phyloP scores from a whole-genome alignment of 73 alveolate genomes.

The Paramecium primaurelia region DNA sequence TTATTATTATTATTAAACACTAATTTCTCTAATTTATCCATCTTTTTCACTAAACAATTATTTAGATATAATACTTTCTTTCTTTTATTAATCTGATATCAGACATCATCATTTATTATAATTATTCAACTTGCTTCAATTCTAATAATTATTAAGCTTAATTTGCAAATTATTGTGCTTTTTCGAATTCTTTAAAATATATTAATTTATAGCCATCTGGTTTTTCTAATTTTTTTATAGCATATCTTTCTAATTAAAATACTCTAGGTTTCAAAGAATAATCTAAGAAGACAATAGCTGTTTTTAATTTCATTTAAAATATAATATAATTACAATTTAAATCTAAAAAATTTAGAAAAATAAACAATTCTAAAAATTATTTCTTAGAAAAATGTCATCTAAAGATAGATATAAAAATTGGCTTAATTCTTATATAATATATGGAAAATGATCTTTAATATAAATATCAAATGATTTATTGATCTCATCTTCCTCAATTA shows the following conservation, averaged over 20 bases:
- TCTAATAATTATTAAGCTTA: not conserved
- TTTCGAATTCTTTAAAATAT: not conserved
- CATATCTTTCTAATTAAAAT: not conserved
- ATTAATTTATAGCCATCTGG: not conserved
- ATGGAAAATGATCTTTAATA: not conserved
- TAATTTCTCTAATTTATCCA: not conserved
- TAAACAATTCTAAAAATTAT: not conserved
- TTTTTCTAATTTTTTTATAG: not conserved
- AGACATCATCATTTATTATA: not conserved
- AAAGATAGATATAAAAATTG: not conserved
- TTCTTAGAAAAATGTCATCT: not conserved
- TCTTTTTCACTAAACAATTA: not conserved
- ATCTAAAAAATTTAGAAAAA: not conserved
- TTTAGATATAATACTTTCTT: not conserved
- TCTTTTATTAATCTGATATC: not conserved
- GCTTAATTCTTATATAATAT: not conserved
- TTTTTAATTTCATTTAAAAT: not conserved
- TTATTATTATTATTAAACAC: not conserved
- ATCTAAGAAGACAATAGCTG: not conserved
- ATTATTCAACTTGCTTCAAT: not conserved
- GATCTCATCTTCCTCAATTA: conserved; percentile 44
- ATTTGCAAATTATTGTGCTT: not conserved
- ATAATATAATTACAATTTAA: not conserved
- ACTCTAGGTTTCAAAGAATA: not conserved
- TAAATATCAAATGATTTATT: conserved; percentile 5